Evolutionary conservation across 2,329 filamentous ascomycete species (phyloP), one percentile per base, ranked within the genome.

Genomic region (Thelonectria olida): DNA sequence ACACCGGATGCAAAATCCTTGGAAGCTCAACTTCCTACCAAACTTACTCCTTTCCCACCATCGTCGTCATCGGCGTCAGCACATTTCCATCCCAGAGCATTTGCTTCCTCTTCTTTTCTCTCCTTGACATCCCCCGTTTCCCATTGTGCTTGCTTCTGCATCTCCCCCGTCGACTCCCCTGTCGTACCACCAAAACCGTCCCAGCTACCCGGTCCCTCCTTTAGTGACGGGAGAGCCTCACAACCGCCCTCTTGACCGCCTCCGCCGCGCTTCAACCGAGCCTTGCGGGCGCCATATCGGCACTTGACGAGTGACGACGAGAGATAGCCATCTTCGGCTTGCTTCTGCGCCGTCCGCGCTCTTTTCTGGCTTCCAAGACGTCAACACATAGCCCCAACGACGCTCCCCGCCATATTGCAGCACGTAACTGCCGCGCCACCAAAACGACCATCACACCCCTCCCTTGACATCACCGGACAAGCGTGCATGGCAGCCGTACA

Each of bases 401-500:
- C n/a, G n/a, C n/a, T n/a, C n/a, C n/a, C n/a, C n/a, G n/a, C n/a
- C n/a, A n/a, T n/a, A n/a, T n/a, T n/a, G n/a, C n/a, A n/a, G n/a
- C n/a, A n/a, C n/a, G n/a, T n/a, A n/a, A n/a, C n/a, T n/a, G n/a
- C n/a, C n/a, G n/a, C n/a, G n/a, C n/a, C n/a, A n/a, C n/a, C n/a
- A n/a, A n/a, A n/a, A n/a, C n/a, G n/a, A n/a, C n/a, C n/a, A n/a
- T n/a, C n/a, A n/a, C n/a, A n/a, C n/a, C n/a, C n/a, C n/a, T n/a
- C n/a, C n/a, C n/a, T n/a, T n/a, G n/a, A n/a, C n/a, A 34, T 50
- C 55, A 15, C 55, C 36, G 36, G 47, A 67, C 61, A 15, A 36
- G 10, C 34, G 65, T 72, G 61, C 52, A 73, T 73, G 67, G 69
- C 64, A 61, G 47, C n/a, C n/a, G n/a, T n/a, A n/a, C n/a, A n/a